Percentiles rank a stretch among this genome's conserved stretches.
Conservation (phyloP, 192 early-diverging fungal species). For the Coemansia asiatica region DNA sequence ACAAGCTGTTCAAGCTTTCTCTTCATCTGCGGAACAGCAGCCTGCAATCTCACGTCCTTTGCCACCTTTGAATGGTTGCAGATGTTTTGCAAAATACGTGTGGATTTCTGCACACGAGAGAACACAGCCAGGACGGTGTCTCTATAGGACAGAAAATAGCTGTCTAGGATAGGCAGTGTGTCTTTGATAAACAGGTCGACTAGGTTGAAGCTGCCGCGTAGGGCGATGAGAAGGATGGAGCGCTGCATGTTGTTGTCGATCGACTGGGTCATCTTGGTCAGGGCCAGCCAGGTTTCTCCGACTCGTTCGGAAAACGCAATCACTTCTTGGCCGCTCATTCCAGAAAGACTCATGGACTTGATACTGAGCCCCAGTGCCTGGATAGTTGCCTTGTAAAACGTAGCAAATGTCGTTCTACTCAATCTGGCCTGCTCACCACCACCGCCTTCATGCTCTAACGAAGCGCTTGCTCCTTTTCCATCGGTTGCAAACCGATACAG, state of each 20-base stretch:
- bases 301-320: slow-evolving; percentile 21
- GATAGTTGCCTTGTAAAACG: slow-evolving; percentile 35
- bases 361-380: slow-evolving; percentile 21
- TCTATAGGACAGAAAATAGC: slow-evolving; percentile 29
- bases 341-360: slow-evolving; percentile 9
- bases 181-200: slow-evolving; percentile 33
- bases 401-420: slow-evolving; percentile 28
- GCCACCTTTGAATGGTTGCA: slow-evolving; percentile 76
- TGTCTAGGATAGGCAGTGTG: slow-evolving; percentile 36
- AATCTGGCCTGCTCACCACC: slow-evolving; percentile 10
- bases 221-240: slow-evolving; percentile 15
- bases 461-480: background rate
- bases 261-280: slow-evolving; percentile 34
- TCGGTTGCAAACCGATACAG: slow-evolving; percentile 12
- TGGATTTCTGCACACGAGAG: slow-evolving; percentile 44
- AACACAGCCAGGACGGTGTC: slow-evolving; percentile 29
- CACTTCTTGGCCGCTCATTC: slow-evolving; percentile 19
- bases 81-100: slow-evolving; percentile 60
- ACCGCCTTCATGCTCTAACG: background rate
- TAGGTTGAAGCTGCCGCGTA: slow-evolving; percentile 35
- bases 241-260: slow-evolving; percentile 15
- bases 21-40: slow-evolving; percentile 67
- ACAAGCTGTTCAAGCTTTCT: slow-evolving; percentile 71
- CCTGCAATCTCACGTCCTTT: slow-evolving; percentile 62
- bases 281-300: slow-evolving; percentile 34